Conservation (phyloP, 805 yeast species). For the Cephaloascus albidus region DNA sequence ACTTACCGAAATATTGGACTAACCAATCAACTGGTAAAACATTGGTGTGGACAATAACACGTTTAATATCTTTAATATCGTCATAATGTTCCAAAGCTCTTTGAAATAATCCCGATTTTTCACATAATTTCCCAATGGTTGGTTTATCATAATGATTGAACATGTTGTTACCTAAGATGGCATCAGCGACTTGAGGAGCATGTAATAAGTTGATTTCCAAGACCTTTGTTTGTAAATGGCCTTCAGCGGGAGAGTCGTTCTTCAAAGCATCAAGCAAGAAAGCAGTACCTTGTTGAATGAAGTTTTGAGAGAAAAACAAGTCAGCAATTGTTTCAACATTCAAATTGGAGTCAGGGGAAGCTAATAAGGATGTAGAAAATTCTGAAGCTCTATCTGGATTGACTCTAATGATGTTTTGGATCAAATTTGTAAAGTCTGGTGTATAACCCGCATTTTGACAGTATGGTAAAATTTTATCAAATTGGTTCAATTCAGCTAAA, state of each 20-base stretch:
- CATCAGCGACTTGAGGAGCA: slow-evolving; percentile 99
- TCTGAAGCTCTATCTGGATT: slow-evolving; percentile 98
- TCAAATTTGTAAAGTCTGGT: slow-evolving; percentile 84
- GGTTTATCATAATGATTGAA: slow-evolving; percentile 93
- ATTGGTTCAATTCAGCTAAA: slow-evolving; percentile 92
- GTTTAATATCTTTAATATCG: slow-evolving; percentile 89
- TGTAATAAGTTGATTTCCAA: slow-evolving; percentile 87
- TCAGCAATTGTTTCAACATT: slow-evolving; percentile 86
- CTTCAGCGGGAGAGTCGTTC: slow-evolving; percentile 88
- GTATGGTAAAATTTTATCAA: slow-evolving; percentile 91
- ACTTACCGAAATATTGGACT: slow-evolving; percentile 83
- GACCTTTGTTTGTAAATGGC: slow-evolving; percentile 89
- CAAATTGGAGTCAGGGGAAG: slow-evolving; percentile 50
- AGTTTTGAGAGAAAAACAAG: slow-evolving; percentile 88
- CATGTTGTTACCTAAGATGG: slow-evolving; percentile 91
- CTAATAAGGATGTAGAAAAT: slow-evolving; percentile 80
- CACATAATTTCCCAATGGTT: slow-evolving; percentile 85
- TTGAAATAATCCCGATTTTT: slow-evolving; percentile 91
- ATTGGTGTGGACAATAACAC: slow-evolving; percentile 84
- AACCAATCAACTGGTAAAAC: slow-evolving; percentile 90
- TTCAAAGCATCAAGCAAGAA: slow-evolving; percentile 91
- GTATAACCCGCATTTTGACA: slow-evolving; percentile 81
- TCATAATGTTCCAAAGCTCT: slow-evolving; percentile 95
- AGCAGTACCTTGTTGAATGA: slow-evolving; percentile 96
- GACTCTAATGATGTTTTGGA: slow-evolving; percentile 83